Base-by-base conservation (phyloP, 768 basidiomycete genomes). In the Naganishia kalamii region DNA sequence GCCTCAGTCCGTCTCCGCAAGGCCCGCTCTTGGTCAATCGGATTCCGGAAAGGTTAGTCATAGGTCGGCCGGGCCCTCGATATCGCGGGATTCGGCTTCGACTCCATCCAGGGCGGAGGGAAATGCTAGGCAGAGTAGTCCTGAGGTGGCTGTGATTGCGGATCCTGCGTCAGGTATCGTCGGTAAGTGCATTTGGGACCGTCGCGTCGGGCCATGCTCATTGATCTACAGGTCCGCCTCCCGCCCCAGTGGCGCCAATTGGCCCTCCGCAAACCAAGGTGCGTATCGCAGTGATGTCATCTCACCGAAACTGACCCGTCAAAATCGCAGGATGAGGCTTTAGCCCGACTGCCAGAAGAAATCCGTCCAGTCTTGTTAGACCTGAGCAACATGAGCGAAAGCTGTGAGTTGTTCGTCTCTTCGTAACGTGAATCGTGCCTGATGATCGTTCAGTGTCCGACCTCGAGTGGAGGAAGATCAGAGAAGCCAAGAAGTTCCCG, bases 261-360 rank as follows among this genome's bases (percentile, higher is more conserved):
- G 49, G 11, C 7, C 32, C 49, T 5, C 32, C 32, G 8, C 15
- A 29, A 29, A 27, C 15, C 32, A 6, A 12, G 21, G 43, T 51
- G 21, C 6, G 27, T 51, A n/a, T 13, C 32, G 6, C n/a, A n/a
- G n/a, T n/a, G n/a, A n/a, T n/a, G n/a, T n/a, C n/a, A 48, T 8
- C 47, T 27, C 8, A 10, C 10, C 19, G 25, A 27, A 10, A 48
- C 47, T 48, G n/a, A n/a, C n/a, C n/a, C n/a, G n/a, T n/a, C n/a
- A 8, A 27, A 11, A 41, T 32, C 27, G 10, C 25, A 61, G 60
- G 60, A 61, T 0, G 60, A 61, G n/a, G 60, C 60, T 3, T 19
- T 61, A 27, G n/a, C 43, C 17, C 33, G 46, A 30, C 32, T 61
- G n/a, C 60, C 60, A 7, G 60, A 30, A 32, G 60, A 61, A 11